Evolutionary conservation across 768 basidiomycete species (phyloP), one percentile per base, ranked within the genome.

Genomic region (Lactifluus echinatus): DNA sequence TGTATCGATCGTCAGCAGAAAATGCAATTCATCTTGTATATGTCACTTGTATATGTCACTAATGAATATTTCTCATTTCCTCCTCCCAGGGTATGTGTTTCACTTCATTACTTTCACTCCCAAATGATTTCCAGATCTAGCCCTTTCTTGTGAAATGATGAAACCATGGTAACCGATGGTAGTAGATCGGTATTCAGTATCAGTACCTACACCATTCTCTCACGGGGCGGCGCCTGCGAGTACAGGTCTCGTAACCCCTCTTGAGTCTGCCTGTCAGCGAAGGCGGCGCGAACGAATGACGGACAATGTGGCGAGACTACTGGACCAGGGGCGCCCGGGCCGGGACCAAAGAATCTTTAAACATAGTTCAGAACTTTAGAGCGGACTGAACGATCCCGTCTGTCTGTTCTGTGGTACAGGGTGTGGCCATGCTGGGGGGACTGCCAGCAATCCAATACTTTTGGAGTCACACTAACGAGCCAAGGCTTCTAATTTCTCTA

Each of bases 141-240:
- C 29, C n/a, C 21, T 52, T 40, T 44, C 46, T 17, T 17, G 50
- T 23, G 42, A 48, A 15, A 31, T 10, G 37, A 21, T 42, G 40
- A 43, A 54, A 54, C 57, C 53, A 59, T 59, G 40, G 53, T 23
- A 55, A 59, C 57, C 33, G 34, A 39, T 28, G 10, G 33, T n/a
- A 15, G 33, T 17, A 54, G 43, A 54, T 37, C 15, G 10, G 47
- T 48, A 31, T 37, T 24, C 50, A 24, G 19, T 33, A n/a, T n/a
- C n/a, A n/a, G 24, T 6, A 28, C 34, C 33, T 24, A 24, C 34
- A 8, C 39, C 21, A 29, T 40, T 40, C 50, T 47, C 50, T 24
- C 21, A 39, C 44, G 37, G 51, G n/a, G 44, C 15, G 36, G 43
- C n/a, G n/a, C 19, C 28, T 40, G 33, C 28, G 2, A 12, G 42